Percentiles rank a stretch among this genome's conserved stretches.
Evolutionary conservation across 495 filamentous ascomycete species (phyloP).

Genomic region (Penicillium maclennaniae): DNA sequence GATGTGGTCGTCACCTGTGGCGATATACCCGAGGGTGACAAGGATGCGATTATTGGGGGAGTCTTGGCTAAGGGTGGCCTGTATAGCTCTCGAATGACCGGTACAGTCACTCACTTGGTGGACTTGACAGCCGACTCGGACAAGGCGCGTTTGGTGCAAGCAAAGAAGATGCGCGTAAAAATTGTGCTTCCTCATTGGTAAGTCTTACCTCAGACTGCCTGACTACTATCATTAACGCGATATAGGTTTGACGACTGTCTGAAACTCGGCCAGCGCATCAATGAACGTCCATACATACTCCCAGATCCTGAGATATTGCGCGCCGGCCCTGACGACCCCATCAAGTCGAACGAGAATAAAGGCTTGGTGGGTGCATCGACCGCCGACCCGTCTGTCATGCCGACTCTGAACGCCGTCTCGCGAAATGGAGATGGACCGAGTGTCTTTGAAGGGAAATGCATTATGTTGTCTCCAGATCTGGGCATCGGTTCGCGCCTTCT

Average conservation of each 20-base stretch:
- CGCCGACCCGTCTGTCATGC: conserved; percentile 55
- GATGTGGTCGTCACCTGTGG: conserved; percentile 71
- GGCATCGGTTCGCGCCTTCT: conserved; percentile 60
- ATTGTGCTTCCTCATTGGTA: conserved; percentile 97
- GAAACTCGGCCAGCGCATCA: conserved; percentile 80
- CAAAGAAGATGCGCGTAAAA: conserved; percentile 65
- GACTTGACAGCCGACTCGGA: conserved; percentile 71
- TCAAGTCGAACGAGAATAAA: conserved; percentile 52
- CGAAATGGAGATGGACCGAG: conserved; percentile 33
- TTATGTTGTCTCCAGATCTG: conserved; percentile 65
- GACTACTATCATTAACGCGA: conserved; percentile 1
- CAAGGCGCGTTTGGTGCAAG: conserved; percentile 61
- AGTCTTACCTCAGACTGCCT: conserved; percentile 4
- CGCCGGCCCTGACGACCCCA: conserved; percentile 47
- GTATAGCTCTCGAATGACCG: conserved; percentile 64
- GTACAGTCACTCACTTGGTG: conserved; percentile 80
- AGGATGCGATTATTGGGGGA: conserved; percentile 87
- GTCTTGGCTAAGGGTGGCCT: conserved; percentile 86
- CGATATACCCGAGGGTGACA: conserved; percentile 82
- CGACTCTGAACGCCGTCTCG: conserved; percentile 37
- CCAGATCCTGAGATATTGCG: conserved; percentile 79
- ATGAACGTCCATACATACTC: conserved; percentile 80
- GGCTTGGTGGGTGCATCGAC: conserved; percentile 72
- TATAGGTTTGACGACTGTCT: conserved; percentile 95
- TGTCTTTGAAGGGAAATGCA: conserved; percentile 53